Base-by-base conservation (phyloP, 257 asterid species). In the Scutellaria baicalensis region DNA sequence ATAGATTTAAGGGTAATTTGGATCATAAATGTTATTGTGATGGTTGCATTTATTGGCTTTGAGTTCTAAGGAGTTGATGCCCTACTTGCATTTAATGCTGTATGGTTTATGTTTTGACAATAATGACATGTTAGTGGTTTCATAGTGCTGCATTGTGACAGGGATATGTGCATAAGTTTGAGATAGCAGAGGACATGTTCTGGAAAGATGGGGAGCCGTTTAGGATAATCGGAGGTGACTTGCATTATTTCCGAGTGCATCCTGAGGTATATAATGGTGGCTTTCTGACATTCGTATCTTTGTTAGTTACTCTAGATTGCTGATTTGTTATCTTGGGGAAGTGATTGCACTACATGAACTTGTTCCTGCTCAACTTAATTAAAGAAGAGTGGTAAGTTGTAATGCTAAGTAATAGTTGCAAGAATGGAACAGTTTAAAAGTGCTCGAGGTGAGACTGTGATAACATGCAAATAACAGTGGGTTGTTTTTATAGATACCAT, bases 181-280 rank as follows among this genome's bases (percentile, higher is more conserved):
- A 81, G 80, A 93, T 93, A 69, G 85, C 80, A 1, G 82, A 90
- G 64, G 97, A 93, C 70, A 84, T 76, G 89, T 93, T 93, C 72
- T 90, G 96, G 98, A 90, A 84, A 80, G 97, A 93, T 68, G 96
- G 89, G 8, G 73, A 83, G 70, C 93, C 92, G 31, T 90, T 86
- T 65, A 82, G 89, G 87, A 93, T 93, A 60, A 84, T 93, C 39
- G 98, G 98, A 49, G 98, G 98, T 4, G 97, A 93, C 81, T 77
- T 93, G 82, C 98, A 93, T 79, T 90, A 93, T 73, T 88, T 90
- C 72, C 85, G 97, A 45, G 93, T 88, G 71, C 90, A 82, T 85
- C 95, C 97, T 23, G 77, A 88, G 98, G 98, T 90, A 81, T 64
- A 17, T 47, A 27, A 3, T 27, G 13, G 45, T 0, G 13, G 47